Evolutionary conservation across 257 asterid species (phyloP).

Genomic region (Solanum bukasovii): DNA sequence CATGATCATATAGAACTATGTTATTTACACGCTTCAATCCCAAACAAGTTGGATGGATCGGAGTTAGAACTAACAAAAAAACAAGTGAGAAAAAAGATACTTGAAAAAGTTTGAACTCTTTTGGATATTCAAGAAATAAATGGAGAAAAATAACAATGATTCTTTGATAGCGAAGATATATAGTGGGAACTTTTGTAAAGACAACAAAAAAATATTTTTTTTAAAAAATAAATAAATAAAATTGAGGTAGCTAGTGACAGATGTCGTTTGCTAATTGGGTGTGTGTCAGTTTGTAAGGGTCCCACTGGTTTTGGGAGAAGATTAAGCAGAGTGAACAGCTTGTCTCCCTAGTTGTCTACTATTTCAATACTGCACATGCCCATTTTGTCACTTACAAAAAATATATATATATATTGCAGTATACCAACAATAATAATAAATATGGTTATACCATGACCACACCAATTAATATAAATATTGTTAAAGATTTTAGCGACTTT

Average conservation of each 20-base stretch:
- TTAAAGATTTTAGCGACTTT: neutral
- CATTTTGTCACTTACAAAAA: neutral
- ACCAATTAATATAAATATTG: too few relatives aligned
- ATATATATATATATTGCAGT: too few relatives aligned
- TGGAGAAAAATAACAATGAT: neutral
- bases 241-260: neutral
- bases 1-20: slow-evolving; percentile 9
- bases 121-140: neutral
- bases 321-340: slow-evolving; percentile 19
- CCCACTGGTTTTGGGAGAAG: slow-evolving; percentile 30
- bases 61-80: neutral
- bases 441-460: neutral
- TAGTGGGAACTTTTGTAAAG: neutral
- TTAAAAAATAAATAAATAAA: too few relatives aligned
- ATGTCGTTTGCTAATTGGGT: slow-evolving; percentile 23
- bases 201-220: neutral
- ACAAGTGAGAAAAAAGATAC: neutral
- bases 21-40: neutral
- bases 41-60: neutral
- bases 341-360: slow-evolving; percentile 18
- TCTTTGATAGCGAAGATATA: neutral
- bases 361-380: neutral
- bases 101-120: neutral
- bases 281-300: slow-evolving; percentile 29
- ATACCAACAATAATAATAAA: neutral